Percentiles rank a stretch among this genome's conserved stretches.
phyloP scores from a whole-genome alignment of 2,329 filamentous ascomycete genomes.

The Talaromyces sp. region DNA sequence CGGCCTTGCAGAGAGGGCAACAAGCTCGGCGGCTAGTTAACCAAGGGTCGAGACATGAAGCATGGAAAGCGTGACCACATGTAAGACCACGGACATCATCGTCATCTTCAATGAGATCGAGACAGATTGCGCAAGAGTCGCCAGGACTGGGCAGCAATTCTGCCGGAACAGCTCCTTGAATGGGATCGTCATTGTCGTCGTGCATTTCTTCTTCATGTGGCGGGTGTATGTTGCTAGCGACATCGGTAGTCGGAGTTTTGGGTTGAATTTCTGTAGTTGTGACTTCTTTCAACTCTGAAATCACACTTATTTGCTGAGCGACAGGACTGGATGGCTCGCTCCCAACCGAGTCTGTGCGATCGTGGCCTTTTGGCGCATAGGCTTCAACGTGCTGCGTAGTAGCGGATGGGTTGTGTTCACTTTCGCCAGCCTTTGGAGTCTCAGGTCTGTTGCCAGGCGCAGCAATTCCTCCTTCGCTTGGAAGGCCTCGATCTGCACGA shows the following conservation, averaged over 20 bases:
- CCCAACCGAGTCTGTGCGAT: slow-evolving; percentile 21
- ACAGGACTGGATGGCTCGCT: slow-evolving; percentile 23
- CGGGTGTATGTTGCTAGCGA: neutral
- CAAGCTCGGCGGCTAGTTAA: slow-evolving; percentile 89
- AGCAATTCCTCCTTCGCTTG: slow-evolving; percentile 79
- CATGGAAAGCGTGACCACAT: slow-evolving; percentile 98
- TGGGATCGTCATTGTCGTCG: slow-evolving; percentile 65
- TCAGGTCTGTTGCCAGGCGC: slow-evolving; percentile 67
- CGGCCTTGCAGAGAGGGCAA: slow-evolving; percentile 95
- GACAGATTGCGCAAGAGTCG: slow-evolving; percentile 93
- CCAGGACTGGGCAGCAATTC: slow-evolving; percentile 79
- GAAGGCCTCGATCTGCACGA: slow-evolving; percentile 77
- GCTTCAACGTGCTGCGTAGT: slow-evolving; percentile 25
- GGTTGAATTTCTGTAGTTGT: slow-evolving; percentile 3
- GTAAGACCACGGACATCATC: slow-evolving; percentile 92
- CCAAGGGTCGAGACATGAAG: slow-evolving; percentile 94
- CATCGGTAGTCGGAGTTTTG: slow-evolving; percentile 11
- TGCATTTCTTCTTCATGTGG: slow-evolving; percentile 6
- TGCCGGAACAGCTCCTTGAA: slow-evolving; percentile 75
- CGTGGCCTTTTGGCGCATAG: slow-evolving; percentile 27
- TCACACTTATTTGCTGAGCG: slow-evolving; percentile 20
- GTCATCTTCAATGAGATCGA: slow-evolving; percentile 90
- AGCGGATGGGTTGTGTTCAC: slow-evolving; percentile 37
- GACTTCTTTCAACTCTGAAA: slow-evolving; percentile 17
- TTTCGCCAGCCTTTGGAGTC: slow-evolving; percentile 66